Conservation (phyloP, 2,329 filamentous ascomycete species). For the Fusarium mundagurra region DNA sequence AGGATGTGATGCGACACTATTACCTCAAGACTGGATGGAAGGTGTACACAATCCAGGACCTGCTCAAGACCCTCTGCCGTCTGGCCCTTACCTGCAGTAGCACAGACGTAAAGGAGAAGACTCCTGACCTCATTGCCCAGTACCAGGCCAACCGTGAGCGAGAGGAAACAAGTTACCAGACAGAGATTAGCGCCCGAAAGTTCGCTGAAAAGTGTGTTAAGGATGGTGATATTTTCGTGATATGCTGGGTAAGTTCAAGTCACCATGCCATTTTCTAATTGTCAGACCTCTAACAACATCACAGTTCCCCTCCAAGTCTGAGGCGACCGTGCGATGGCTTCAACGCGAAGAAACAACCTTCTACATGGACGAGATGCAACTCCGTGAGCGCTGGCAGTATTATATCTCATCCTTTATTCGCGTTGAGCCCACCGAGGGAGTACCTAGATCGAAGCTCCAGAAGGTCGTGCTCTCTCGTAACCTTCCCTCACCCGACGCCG, state of each 20-base stretch:
- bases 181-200: slow-evolving; percentile 89
- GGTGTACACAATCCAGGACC: slow-evolving; percentile 90
- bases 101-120: slow-evolving; percentile 91
- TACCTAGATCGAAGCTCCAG: slow-evolving; percentile 71
- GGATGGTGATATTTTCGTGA: slow-evolving; percentile 89
- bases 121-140: slow-evolving; percentile 85
- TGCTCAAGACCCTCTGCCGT: slow-evolving; percentile 82
- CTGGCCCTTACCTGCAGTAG: slow-evolving; percentile 86
- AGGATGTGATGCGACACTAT: slow-evolving; percentile 90
- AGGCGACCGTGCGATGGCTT: slow-evolving; percentile 77
- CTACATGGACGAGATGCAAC: slow-evolving; percentile 87
- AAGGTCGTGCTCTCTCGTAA: slow-evolving; percentile 78
- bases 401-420: slow-evolving; percentile 94
- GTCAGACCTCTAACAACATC: slow-evolving; percentile 45
- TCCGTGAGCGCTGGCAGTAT: slow-evolving; percentile 88
- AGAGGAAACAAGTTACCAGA: slow-evolving; percentile 88
- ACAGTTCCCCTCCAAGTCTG: slow-evolving; percentile 73
- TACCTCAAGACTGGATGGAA: slow-evolving; percentile 93
- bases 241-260: slow-evolving; percentile 80
- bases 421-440: slow-evolving; percentile 86
- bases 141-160: slow-evolving; percentile 84
- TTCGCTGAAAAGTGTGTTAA: slow-evolving; percentile 93
- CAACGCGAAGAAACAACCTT: slow-evolving; percentile 79
- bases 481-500: slow-evolving; percentile 69
- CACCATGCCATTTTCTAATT: neutral